Base-by-base conservation (phyloP, 441 rosid species). In the Isatis lusitanica region DNA sequence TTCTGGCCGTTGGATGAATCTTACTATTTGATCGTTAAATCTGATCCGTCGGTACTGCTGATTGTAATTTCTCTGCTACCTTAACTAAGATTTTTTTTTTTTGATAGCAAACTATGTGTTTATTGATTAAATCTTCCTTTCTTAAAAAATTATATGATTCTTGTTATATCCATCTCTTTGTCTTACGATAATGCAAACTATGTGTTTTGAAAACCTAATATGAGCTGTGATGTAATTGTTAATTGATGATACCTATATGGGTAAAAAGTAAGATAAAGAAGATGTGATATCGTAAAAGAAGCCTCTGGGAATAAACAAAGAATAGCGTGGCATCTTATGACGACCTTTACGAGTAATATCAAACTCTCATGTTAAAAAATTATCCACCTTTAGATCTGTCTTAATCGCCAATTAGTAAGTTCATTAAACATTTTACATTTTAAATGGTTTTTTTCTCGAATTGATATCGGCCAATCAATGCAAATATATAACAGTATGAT, bases 301-400 rank as follows among this genome's bases (percentile, higher is more conserved):
- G 73, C 52, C 53, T 58, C 62, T 18, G 9, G 67, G 62, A 58
- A 17, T 74, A 66, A 59, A 74, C 17, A 66, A 74, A 64, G 7
- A 35, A 42, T 40, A 51, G 57, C 48, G 56, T 60, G 68, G 63
- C n/a, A 47, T 74, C 60, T 65, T 35, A 28, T 26, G 71, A 43
- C 71, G 21, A 65, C 48, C 6, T 65, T 64, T 31, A 42, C 70
- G 68, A 72, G 76, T 42, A 16, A 11, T 4, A 47, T 59, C 15
- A 13, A 44, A 57, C 47, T 18, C 65, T 13, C 3, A 17, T 44
- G 40, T 30, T 15, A 9, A 0, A 31, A 64, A 44, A 48, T 66
- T 35, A 47, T 17, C 43, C 33, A 7, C 63, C 21, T 1, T 43
- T 56, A 68, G 33, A 26, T 68, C 71, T 67, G 51, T 67, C 71